A percentile compares a stretch with the other conserved stretches of the same genome.
phyloP scores from a whole-genome alignment of 164 flowering plant genomes.

The Vitis rupestris region DNA sequence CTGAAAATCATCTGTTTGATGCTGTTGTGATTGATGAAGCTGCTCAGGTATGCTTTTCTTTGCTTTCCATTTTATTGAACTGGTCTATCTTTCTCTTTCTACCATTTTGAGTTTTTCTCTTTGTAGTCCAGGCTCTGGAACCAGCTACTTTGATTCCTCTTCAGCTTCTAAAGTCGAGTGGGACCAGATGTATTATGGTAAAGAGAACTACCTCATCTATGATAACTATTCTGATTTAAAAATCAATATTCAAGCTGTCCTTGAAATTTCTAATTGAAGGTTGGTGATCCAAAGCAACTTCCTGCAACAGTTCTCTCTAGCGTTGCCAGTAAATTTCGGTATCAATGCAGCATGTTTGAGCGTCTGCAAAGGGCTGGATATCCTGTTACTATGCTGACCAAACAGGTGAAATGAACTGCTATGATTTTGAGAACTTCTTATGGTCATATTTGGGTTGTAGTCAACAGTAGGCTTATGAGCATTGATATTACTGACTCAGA shows the following conservation, averaged over 20 bases:
- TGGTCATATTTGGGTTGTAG: too few species aligned
- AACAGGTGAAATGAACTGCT: slow-evolving; percentile 54
- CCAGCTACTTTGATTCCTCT: slow-evolving; percentile 96
- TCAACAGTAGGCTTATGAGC: too few species aligned
- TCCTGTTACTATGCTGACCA: slow-evolving; percentile 81
- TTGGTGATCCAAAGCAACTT: slow-evolving; percentile 99
- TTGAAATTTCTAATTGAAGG: slow-evolving; percentile 45
- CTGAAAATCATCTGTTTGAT: slow-evolving; percentile 73
- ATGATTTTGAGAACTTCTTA: too few species aligned
- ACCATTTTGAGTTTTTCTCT: slow-evolving; percentile 1
- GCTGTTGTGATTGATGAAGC: slow-evolving; percentile 99
- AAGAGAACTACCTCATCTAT: slow-evolving; percentile 1
- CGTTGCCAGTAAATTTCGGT: slow-evolving; percentile 80
- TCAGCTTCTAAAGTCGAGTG: slow-evolving; percentile 83
- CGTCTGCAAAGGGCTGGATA: slow-evolving; percentile 92
- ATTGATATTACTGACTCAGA: too few species aligned
- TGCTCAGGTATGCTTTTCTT: slow-evolving; percentile 66
- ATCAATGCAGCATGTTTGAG: slow-evolving; percentile 98
- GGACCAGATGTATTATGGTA: slow-evolving; percentile 87
- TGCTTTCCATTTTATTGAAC: slow-evolving; percentile 2
- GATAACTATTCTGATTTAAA: background rate
- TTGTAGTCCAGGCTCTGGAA: slow-evolving; percentile 74
- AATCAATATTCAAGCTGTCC: slow-evolving; percentile 10
- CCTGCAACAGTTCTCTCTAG: slow-evolving; percentile 98
- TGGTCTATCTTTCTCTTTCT: background rate